Percentiles rank a stretch among this genome's conserved stretches.
These are phyloP conservation scores for Sclerotinia borealis DNA, from an alignment of 2,329 filamentous ascomycete species.

Conservation along the genomic window DNA sequence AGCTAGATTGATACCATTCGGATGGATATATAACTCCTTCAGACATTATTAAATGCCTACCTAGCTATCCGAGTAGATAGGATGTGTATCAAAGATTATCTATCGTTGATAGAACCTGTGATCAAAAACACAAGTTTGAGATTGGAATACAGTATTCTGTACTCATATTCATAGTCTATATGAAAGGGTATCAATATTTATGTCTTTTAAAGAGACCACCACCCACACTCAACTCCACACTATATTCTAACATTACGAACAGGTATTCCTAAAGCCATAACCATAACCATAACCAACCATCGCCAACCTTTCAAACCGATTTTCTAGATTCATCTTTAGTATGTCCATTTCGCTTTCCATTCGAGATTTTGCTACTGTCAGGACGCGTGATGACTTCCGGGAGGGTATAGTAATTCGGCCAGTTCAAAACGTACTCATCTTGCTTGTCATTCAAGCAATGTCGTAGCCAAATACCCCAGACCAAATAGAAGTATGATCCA, in stretches of 20 bases:
- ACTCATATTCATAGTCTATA: not conserved
- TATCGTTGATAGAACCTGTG: not conserved
- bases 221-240: not conserved
- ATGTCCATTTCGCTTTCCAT: conserved; percentile 15
- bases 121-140: not conserved
- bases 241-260: not conserved
- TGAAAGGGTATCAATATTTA: conserved; percentile 11
- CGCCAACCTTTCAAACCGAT: conserved; percentile 15
- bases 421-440: conserved; percentile 58
- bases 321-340: conserved; percentile 24
- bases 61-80: too few species aligned
- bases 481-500: conserved; percentile 65
- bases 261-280: not conserved
- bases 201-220: not conserved
- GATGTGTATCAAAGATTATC: too few species aligned
- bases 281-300: not conserved
- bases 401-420: conserved; percentile 50
- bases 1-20: too few species aligned
- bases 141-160: not conserved
- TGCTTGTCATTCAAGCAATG: conserved; percentile 62
- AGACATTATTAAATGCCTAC: too few species aligned
- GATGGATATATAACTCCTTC: not conserved
- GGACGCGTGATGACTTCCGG: conserved; percentile 30
- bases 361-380: conserved; percentile 14
- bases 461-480: conserved; percentile 66